A percentile compares a stretch with the other conserved stretches of the same genome.
Conservation (phyloP, 202 grass and related monocot species). For the Zizania palustris region DNA sequence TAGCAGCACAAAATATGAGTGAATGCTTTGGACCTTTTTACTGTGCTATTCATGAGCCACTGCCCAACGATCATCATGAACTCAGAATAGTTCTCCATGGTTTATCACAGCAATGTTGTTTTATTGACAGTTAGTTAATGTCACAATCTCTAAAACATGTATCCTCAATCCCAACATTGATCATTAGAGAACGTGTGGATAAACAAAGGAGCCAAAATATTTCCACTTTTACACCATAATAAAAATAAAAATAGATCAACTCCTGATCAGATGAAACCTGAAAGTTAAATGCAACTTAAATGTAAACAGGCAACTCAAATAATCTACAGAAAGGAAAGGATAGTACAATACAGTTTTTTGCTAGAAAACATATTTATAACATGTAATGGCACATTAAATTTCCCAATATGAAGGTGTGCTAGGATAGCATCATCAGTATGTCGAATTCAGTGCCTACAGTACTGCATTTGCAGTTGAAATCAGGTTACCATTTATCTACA, state of each 20-base stretch:
- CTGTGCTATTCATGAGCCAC: not conserved
- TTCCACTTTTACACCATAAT: slow-evolving; percentile 6
- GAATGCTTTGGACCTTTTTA: not conserved
- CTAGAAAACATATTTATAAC: not conserved
- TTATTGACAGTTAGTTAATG: not conserved
- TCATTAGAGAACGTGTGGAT: not conserved
- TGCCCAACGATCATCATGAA: not conserved
- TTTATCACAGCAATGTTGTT: not conserved
- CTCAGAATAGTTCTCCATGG: not conserved
- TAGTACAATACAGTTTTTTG: not conserved
- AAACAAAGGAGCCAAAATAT: not conserved
- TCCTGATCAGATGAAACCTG: not conserved
- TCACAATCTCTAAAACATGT: not conserved
- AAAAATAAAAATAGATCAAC: slow-evolving; percentile 1
- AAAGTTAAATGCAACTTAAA: slow-evolving; percentile 1
- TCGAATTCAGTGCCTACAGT: not conserved
- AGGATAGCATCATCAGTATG: slow-evolving; percentile 2
- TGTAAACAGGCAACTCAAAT: not conserved
- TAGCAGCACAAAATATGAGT: not conserved
- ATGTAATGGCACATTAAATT: not conserved
- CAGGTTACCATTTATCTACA: not conserved
- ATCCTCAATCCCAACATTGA: not conserved
- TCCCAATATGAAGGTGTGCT: not conserved
- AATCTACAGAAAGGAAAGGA: not conserved
- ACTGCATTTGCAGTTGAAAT: not conserved